Conservation (phyloP, 257 asterid species). For the Primulina huaijiensis region DNA sequence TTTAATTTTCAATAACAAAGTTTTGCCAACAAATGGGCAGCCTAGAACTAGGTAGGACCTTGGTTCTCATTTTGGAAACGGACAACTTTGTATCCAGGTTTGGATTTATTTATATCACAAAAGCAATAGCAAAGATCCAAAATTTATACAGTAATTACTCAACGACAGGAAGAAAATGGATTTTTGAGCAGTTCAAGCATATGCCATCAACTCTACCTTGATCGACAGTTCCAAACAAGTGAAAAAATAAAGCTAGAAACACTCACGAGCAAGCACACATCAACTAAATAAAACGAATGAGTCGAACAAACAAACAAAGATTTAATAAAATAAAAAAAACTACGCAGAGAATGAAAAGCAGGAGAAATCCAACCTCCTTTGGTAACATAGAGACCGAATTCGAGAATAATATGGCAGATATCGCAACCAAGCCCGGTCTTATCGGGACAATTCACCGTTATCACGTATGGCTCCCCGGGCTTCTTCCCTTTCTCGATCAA, state of each 20-base stretch:
- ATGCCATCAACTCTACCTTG: not conserved
- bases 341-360: not conserved
- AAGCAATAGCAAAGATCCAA: not conserved
- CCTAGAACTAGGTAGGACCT: not conserved
- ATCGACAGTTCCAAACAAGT: too few relatives aligned
- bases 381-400: constrained; percentile 58
- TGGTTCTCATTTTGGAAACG: not conserved
- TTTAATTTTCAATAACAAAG: not conserved
- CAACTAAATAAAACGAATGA: too few relatives aligned
- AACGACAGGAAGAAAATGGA: not conserved
- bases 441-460: constrained; percentile 70
- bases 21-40: not conserved
- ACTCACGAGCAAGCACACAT: too few relatives aligned
- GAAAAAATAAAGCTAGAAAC: too few relatives aligned
- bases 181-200: not conserved
- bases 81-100: not conserved
- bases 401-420: constrained; percentile 56
- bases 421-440: constrained; percentile 72
- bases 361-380: constrained; percentile 45
- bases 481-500: constrained; percentile 60
- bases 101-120: not conserved
- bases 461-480: constrained; percentile 55
- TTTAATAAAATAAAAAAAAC: not conserved
- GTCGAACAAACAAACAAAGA: not conserved
- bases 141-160: not conserved